A percentile compares a stretch with the other conserved stretches of the same genome.
phyloP scores from a whole-genome alignment of 345 rosid species.

The Acer saccharum region DNA sequence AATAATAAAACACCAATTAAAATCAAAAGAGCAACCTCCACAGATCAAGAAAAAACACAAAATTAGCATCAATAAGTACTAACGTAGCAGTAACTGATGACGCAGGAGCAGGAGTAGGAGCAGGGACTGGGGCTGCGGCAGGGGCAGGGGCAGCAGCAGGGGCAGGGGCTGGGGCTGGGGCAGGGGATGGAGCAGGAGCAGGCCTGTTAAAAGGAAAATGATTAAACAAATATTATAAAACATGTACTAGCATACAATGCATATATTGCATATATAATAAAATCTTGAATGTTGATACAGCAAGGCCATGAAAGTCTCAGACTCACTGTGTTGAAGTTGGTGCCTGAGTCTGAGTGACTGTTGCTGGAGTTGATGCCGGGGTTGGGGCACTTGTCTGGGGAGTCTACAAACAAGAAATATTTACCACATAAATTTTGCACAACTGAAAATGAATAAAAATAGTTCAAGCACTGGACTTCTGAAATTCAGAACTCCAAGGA shows the following conservation, averaged over 20 bases:
- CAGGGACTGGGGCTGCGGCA: conserved; percentile 19
- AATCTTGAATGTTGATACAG: not conserved
- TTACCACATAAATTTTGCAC: not conserved
- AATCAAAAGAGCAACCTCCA: not conserved
- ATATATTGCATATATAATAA: not conserved
- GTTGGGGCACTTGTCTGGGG: conserved; percentile 46
- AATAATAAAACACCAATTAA: not conserved
- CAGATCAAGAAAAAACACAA: not conserved
- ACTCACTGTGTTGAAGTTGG: conserved; percentile 36
- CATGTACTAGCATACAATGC: not conserved
- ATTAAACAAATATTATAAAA: not conserved
- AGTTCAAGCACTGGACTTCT: not conserved
- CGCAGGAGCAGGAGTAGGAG: conserved; percentile 31
- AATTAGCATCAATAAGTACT: conserved; percentile 17
- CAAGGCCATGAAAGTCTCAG: not conserved
- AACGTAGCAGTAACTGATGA: conserved; percentile 30
- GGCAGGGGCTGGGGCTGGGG: no score
- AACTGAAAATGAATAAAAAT: not conserved
- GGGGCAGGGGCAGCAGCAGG: no score
- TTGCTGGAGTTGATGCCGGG: conserved; percentile 27
- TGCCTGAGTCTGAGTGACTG: conserved; percentile 36
- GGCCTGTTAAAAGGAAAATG: conserved; percentile 28
- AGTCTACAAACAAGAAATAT: conserved; percentile 34
- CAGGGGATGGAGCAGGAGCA: conserved; percentile 13
- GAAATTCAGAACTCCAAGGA: not conserved